Percentiles rank a stretch among this genome's conserved stretches.
These are phyloP conservation scores for Fusarium chlamydosporum DNA, from an alignment of 2,329 filamentous ascomycete genomes.

Conservation along the genomic window DNA sequence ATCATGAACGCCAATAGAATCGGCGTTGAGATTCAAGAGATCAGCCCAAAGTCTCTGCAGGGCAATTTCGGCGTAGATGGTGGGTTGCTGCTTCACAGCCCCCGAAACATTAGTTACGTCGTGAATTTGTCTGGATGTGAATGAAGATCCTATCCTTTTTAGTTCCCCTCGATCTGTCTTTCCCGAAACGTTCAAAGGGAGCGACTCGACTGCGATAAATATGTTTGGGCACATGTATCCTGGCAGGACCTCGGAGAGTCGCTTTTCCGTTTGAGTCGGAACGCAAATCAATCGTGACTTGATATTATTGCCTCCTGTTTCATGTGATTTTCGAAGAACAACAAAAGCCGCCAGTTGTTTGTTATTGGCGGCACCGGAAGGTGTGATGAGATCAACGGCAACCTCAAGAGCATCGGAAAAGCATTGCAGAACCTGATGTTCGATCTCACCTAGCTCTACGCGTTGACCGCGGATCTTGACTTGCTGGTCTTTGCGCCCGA, in stretches of 20 bases:
- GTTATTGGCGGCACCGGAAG: neutral
- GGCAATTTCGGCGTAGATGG: neutral
- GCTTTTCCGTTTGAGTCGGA: neutral
- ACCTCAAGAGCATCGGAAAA: neutral
- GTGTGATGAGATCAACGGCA: neutral
- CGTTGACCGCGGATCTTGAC: slow-evolving; percentile 71
- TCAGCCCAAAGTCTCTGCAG: neutral
- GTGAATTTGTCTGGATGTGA: neutral
- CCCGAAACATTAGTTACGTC: neutral
- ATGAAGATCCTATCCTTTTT: neutral
- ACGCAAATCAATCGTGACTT: neutral
- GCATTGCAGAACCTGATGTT: slow-evolving; percentile 5
- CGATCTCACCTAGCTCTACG: slow-evolving; percentile 60
- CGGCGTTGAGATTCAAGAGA: neutral
- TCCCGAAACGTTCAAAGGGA: neutral
- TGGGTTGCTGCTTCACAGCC: neutral
- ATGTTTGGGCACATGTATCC: neutral
- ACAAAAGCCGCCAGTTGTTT: slow-evolving; percentile 1
- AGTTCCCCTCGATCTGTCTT: neutral
- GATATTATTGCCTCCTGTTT: neutral
- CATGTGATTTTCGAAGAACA: neutral
- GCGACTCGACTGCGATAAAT: neutral
- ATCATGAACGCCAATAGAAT: neutral
- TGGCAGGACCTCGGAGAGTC: neutral
- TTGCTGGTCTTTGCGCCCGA: slow-evolving; percentile 53